Evolutionary conservation across 352 stramenopile genomes (phyloP), one percentile per base, ranked within the genome.

Genomic region (Phytopythium ostracodes): DNA sequence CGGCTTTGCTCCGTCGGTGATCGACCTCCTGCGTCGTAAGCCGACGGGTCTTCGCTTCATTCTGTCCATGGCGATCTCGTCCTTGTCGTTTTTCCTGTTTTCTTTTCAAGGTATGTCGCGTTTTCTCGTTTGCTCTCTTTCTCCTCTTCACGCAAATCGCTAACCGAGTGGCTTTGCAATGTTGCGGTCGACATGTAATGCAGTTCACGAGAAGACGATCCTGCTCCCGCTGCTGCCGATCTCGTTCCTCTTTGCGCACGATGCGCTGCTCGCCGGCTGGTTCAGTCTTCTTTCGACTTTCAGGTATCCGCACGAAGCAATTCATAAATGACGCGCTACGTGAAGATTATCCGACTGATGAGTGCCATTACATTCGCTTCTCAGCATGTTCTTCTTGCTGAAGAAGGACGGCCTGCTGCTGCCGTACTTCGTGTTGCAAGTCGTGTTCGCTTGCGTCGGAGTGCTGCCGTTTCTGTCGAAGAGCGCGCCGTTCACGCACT

Each of bases 171-270:
- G 7, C 1, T 54, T 47, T 2, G n/a, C n/a, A 5, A 0, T 36
- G 31, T 15, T 66, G 25, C 53, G 59, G 11, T 11, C 54, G 31
- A 49, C 62, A 55, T n/a, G 10, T 0, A 14, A 22, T 54, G 15
- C 51, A 94, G 96, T 99, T 44, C 96, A 99, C 62, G 96, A 99
- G 70, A 99, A 99, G 68, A 91, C 92, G 9, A 98, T 99, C 57
- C 67, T 99, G 59, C 75, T 98, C 31, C 80, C 93, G n/a, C 58
- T 98, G 42, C 79, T 98, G 38, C 96, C 96, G 2, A 78, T 96
- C 12, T 89, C 86, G n/a, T 79, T 98, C 7, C 70, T 98, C 29
- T 85, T 83, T 65, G 63, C 68, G 18, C 64, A 88, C 42, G 73
- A 82, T 14, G 65, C 79, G 24, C 71, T 94, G 27, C 52, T 96